Base-by-base conservation (phyloP, 2,329 filamentous ascomycete genomes). In the Phialemonium atrogriseum region DNA sequence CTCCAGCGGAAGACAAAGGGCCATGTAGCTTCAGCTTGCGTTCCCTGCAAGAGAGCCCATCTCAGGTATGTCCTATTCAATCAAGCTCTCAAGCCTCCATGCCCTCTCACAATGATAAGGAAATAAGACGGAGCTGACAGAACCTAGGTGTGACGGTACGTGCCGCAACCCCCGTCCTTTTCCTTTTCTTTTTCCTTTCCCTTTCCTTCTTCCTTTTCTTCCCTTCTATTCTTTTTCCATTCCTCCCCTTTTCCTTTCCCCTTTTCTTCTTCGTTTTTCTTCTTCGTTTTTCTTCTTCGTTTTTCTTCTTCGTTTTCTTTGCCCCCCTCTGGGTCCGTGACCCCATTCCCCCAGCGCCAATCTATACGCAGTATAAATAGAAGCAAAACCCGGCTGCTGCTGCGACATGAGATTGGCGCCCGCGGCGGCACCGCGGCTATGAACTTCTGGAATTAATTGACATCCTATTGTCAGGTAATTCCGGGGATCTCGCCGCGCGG, bases 1-100 rank as follows among this genome's bases (percentile, higher is more conserved):
- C 64, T 72, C 6, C 73, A 77, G 40, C 66, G 77, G 43, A 81
- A 80, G 53, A 78, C 80, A 5, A 86, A 86, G 51, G 81, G 82
- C 10, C 84, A 91, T 60, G 84, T 89, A 32, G 82, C 83, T 30
- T 88, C 83, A 21, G 84, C 84, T 16, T 91, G 84, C 52, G 79
- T 89, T 44, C 85, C 86, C 38, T 91, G 84, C 62, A 89, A 89
- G 54, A 78, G 77, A 55, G 84, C 84, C 22, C 84, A 91, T 70
- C 68, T 91, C 41, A 68, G 76, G 73, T 78, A 43, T 25, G 47
- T 48, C 30, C 12, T 11, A 15, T 18, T 15, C 10, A n/a, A 15
- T 8, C 25, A 59, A 51, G 63, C 45, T 36, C n/a, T 23, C 13
- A 20, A 27, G 13, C 14, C 24, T 21, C 20, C 16, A 31, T 23